Evolutionary conservation across 2,329 filamentous ascomycete species (phyloP).

Genomic region (Colletotrichum tabaci): DNA sequence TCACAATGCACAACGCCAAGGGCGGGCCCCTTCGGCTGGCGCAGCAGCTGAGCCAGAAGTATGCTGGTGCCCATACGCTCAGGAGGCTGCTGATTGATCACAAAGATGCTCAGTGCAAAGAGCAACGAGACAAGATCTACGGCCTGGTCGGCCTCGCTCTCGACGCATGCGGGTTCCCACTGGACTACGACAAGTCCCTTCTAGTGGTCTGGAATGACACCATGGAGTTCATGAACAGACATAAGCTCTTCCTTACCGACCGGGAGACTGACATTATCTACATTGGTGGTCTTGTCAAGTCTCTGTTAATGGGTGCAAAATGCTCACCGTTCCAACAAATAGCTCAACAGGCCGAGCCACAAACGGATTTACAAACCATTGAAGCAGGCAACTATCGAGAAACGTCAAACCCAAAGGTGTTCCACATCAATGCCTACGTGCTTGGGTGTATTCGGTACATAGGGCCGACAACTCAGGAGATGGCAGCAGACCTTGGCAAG

Average conservation of each 20-base stretch:
- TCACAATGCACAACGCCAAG: constrained; percentile 34
- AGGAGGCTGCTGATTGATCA: constrained; percentile 46
- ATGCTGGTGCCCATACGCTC: neutral
- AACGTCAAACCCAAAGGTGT: constrained; percentile 2
- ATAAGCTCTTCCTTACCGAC: neutral
- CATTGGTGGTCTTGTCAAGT: constrained; percentile 15
- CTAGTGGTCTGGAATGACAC: constrained; percentile 50
- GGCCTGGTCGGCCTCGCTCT: constrained; percentile 49
- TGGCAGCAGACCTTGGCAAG: neutral
- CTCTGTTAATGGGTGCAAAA: neutral
- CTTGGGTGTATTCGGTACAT: neutral
- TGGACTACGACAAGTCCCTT: constrained; percentile 49
- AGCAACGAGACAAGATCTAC: constrained; percentile 51
- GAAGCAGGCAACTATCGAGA: neutral
- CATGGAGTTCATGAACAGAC: constrained; percentile 46
- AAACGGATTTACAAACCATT: neutral
- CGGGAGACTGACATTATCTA: constrained; percentile 8
- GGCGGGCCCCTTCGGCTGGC: constrained; percentile 44
- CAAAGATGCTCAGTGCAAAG: constrained; percentile 46
- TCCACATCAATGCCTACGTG: neutral
- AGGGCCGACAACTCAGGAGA: neutral
- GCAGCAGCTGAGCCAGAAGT: constrained; percentile 26
- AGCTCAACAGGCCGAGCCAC: neutral
- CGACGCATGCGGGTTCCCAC: constrained; percentile 47
- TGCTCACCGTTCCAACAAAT: neutral